Percentiles rank a stretch among this genome's conserved stretches.
phyloP scores from a whole-genome alignment of 257 asterid species.

The Capsicum pubescens region DNA sequence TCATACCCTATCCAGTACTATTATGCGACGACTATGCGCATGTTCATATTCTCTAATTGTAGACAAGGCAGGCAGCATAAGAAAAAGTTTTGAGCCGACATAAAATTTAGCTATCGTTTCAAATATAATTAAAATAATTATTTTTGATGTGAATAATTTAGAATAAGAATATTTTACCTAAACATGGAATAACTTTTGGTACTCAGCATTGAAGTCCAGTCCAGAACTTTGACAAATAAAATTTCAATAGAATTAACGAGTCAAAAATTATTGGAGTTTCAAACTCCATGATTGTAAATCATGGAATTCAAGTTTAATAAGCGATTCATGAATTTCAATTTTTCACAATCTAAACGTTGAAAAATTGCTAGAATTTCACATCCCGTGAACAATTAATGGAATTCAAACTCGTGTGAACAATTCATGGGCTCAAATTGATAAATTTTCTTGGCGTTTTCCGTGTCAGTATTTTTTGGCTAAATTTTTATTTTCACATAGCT shows the following conservation, averaged over 20 bases:
- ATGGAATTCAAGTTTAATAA: background rate
- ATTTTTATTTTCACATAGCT: too few relatives aligned
- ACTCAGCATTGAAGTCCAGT: background rate
- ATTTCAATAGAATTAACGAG: background rate
- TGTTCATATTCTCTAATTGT: too few relatives aligned
- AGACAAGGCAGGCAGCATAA: too few relatives aligned
- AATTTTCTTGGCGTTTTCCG: too few relatives aligned
- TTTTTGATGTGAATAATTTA: background rate
- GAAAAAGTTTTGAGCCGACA: too few relatives aligned
- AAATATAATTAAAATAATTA: background rate
- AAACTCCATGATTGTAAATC: too few relatives aligned
- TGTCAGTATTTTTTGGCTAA: too few relatives aligned
- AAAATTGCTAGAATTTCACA: too few relatives aligned
- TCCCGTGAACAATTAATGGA: too few relatives aligned
- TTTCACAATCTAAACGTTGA: too few relatives aligned
- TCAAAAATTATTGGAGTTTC: background rate
- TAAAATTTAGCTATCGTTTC: background rate
- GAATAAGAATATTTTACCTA: background rate
- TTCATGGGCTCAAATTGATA: too few relatives aligned
- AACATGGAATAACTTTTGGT: background rate
- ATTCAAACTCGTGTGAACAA: too few relatives aligned
- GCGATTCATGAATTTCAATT: background rate
- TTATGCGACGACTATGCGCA: background rate
- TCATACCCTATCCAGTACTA: background rate
- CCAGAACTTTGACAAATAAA: background rate